Evolutionary conservation across 495 filamentous ascomycete genomes (phyloP).

Genomic region (Penicillium goetzii): DNA sequence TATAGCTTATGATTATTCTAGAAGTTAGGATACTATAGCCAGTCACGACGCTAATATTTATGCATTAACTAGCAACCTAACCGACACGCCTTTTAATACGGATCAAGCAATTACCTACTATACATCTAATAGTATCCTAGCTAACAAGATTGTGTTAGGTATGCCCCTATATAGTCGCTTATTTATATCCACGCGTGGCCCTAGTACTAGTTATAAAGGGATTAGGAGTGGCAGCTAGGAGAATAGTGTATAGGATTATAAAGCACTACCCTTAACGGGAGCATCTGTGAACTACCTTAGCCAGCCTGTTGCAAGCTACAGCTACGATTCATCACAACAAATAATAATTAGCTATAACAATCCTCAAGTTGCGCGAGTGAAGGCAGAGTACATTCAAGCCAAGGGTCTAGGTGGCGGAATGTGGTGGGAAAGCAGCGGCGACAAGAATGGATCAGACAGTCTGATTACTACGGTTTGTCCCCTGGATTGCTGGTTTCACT

Average conservation of each 20-base stretch:
- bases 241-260: conserved; percentile 78
- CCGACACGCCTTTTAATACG: conserved; percentile 69
- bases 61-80: conserved; percentile 51
- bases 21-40: conserved; percentile 67
- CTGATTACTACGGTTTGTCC: conserved; percentile 48
- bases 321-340: conserved; percentile 59
- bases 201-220: conserved; percentile 67
- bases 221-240: conserved; percentile 71
- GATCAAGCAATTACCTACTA: conserved; percentile 68
- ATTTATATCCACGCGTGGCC: conserved; percentile 71
- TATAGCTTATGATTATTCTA: conserved; percentile 78
- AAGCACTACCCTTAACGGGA: conserved; percentile 54
- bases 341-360: conserved; percentile 78
- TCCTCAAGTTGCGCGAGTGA: conserved; percentile 57
- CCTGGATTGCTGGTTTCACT: not conserved
- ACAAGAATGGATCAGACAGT: conserved; percentile 59
- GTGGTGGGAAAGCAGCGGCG: conserved; percentile 88
- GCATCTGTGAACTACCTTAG: conserved; percentile 20
- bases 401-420: conserved; percentile 76
- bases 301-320: conserved; percentile 60
- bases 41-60: conserved; percentile 82
- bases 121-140: conserved; percentile 57
- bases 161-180: conserved; percentile 85
- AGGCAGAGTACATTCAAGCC: conserved; percentile 65
- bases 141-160: conserved; percentile 76